phyloP scores from a whole-genome alignment of 169 alveolate genomes.

The Besnoitia besnoiti region DNA sequence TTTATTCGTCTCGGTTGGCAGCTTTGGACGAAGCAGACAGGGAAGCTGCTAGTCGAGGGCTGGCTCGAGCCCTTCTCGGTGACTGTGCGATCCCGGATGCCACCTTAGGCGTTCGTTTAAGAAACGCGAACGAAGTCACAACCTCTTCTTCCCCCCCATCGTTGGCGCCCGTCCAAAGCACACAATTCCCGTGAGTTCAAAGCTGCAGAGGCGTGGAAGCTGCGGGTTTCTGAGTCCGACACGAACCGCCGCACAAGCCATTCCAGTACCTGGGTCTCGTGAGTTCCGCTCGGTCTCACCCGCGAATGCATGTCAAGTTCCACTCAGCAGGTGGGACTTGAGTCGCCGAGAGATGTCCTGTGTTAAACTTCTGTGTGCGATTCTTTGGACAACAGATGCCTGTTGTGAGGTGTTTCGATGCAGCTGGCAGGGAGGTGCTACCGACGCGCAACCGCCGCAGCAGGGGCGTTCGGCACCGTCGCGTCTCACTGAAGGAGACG shows the following conservation, averaged over 20 bases:
- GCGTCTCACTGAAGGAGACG: too few species aligned
- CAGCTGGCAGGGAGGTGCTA: neutral
- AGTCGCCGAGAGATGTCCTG: too few species aligned
- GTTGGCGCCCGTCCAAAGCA: neutral
- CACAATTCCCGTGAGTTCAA: neutral
- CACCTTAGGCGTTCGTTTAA: neutral
- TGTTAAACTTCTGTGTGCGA: too few species aligned
- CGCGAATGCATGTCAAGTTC: too few species aligned
- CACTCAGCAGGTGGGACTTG: too few species aligned
- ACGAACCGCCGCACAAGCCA: too few species aligned
- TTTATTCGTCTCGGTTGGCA: neutral
- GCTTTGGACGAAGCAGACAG: neutral
- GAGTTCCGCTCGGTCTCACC: too few species aligned
- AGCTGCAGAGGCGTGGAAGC: too few species aligned
- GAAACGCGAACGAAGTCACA: neutral
- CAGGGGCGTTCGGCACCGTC: neutral
- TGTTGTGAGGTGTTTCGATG: too few species aligned
- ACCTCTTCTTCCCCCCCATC: neutral
- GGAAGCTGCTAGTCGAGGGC: neutral
- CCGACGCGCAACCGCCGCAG: neutral
- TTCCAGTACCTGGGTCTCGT: too few species aligned
- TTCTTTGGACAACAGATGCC: too few species aligned
- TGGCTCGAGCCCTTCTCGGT: neutral
- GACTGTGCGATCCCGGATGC: neutral
- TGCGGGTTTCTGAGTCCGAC: too few species aligned